phyloP scores from a whole-genome alignment of 352 stramenopile genomes.

The Pythium sukuiense region DNA sequence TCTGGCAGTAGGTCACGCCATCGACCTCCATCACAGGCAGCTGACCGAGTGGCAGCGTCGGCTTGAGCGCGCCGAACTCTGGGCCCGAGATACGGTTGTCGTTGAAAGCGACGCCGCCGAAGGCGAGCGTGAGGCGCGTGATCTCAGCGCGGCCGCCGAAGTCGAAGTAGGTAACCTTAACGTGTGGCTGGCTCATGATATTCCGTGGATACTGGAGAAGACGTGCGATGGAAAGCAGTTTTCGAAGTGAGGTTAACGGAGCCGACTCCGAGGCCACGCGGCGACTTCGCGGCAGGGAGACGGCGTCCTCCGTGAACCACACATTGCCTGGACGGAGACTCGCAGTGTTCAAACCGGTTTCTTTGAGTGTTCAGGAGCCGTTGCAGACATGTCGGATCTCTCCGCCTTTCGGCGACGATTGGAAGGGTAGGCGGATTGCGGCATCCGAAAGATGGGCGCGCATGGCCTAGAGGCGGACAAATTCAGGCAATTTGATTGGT shows the following conservation, averaged over 20 bases:
- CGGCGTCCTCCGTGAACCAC: background rate
- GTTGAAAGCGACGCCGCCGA: conserved; percentile 33
- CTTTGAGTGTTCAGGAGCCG: background rate
- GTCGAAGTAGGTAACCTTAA: conserved; percentile 36
- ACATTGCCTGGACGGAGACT: background rate
- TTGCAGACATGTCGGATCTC: background rate
- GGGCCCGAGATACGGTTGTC: conserved; percentile 31
- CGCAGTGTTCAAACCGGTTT: background rate
- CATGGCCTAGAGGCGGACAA: background rate
- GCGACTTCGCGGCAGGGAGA: background rate
- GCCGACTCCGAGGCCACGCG: background rate
- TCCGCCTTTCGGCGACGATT: background rate
- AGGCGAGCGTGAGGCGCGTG: conserved; percentile 30
- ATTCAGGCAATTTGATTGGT: background rate
- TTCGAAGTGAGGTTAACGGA: background rate
- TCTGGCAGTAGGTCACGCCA: conserved; percentile 33
- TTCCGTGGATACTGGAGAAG: background rate
- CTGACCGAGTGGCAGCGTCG: conserved; percentile 26
- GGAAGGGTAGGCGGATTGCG: background rate
- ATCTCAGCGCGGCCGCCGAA: conserved; percentile 27
- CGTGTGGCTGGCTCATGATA: background rate
- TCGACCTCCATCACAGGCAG: conserved; percentile 32
- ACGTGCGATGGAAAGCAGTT: background rate
- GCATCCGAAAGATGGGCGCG: background rate
- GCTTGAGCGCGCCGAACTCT: conserved; percentile 23